Base-by-base conservation (phyloP, 305 asterid genomes). In the Fraxinus xanthoxyloides region DNA sequence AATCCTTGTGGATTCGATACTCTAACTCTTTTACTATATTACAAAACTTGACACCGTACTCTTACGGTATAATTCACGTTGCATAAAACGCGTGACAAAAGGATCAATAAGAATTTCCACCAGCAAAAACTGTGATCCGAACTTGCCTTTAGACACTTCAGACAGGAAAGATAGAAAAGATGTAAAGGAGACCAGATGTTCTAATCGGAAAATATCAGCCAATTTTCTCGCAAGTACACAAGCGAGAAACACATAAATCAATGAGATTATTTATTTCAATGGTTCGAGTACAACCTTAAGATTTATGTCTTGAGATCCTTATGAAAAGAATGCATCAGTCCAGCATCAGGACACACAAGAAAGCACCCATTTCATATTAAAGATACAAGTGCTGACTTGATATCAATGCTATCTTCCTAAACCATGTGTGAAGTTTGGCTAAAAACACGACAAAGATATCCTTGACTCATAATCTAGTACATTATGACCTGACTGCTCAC, bases 401-500 rank as follows among this genome's bases (percentile, higher is more conserved):
- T 40, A 26, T 34, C 15, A 24, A 19, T 61, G 69, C 36, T 76
- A 3, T 43, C 31, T 61, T 61, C 32, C 12, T 61, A 61, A 23
- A 61, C 32, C 13, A n/a, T n/a, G 17, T 61, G 13, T 23, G 70
- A 6, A 19, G 24, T 61, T 21, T 51, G 15, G 70, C 70, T 61
- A 61, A 61, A 82, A 48, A 1, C 80, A 80, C 31, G 46, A 72
- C 12, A 61, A 43, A 23, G n/a, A 36, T 51, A 59, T 63, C 72
- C 19, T 77, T 36, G 69, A 77, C 65, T 15, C 43, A 40, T 69
- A 65, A 75, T 30, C 80, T 35, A 78, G 56, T 78, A 65, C 65
- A 78, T 21, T 43, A 76, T 65, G 54, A 32, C 28, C 8, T 43
- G 19, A 76, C 31, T 31, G 85, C 81, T 95, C 97, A 95, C 94